These are phyloP conservation scores for Crithidia fasciculata DNA, from an alignment of 208 protist genomes.

Conservation along the genomic window DNA sequence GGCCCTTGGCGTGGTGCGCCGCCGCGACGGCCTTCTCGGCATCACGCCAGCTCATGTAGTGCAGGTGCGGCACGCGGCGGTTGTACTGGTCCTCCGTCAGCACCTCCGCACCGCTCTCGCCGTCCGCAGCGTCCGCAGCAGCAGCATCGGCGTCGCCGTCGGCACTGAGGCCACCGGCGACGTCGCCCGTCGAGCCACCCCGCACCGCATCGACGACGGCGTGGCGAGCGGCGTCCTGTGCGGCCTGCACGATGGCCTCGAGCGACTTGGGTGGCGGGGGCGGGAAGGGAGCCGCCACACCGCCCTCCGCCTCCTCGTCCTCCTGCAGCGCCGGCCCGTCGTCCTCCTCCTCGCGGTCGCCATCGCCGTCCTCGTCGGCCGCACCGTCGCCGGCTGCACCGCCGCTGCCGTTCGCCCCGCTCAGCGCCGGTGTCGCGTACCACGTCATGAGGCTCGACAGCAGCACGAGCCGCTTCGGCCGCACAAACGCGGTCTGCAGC, in stretches of 20 bases:
- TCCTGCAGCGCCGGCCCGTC: conserved; percentile 16
- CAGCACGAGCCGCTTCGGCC: conserved; percentile 85
- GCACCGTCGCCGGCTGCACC: conserved; percentile 10
- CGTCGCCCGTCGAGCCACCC: conserved; percentile 10
- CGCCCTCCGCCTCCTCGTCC: conserved; percentile 29
- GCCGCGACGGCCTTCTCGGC: conserved; percentile 92
- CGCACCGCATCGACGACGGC: conserved; percentile 37
- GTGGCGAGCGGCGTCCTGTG: conserved; percentile 22
- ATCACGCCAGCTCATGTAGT: conserved; percentile 92
- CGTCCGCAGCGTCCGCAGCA: conserved; percentile 17
- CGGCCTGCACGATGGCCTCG: conserved; percentile 14
- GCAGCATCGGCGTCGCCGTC: conserved; percentile 38
- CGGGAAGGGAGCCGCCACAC: conserved; percentile 49
- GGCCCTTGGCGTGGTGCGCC: conserved; percentile 75
- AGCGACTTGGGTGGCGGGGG: conserved; percentile 32
- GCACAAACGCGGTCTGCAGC: conserved; percentile 52
- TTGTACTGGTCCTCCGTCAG: conserved; percentile 95
- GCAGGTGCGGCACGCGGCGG: conserved; percentile 90
- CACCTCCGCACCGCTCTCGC: conserved; percentile 50
- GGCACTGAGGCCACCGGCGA: conserved; percentile 23
- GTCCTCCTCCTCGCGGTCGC: conserved; percentile 36
- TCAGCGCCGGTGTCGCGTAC: conserved; percentile 82
- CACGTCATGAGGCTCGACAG: conserved; percentile 91
- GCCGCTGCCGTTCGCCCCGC: conserved; percentile 11
- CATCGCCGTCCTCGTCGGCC: conserved; percentile 12